Base-by-base conservation (phyloP, 2,329 filamentous ascomycete genomes). In the Xylaria sp. region DNA sequence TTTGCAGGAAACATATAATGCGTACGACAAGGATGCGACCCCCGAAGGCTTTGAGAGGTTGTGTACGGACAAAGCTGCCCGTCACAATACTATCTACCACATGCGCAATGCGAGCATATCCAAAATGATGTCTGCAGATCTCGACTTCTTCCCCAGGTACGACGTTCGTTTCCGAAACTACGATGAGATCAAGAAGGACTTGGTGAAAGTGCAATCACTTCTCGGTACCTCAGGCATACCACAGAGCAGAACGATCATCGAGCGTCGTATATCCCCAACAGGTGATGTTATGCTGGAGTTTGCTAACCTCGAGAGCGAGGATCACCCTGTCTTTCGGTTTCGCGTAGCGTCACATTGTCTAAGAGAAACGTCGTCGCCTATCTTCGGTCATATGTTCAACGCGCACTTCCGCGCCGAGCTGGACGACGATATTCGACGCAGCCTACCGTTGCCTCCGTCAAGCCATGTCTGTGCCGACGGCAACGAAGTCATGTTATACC, bases 201-300 rank as follows among this genome's bases (percentile, higher is more conserved):
- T 85, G 11, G 72, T 70, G 11, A 78, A 80, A 0, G 73, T 83
- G 4, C 77, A 78, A 5, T 76, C 77, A n/a, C 73, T 85, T 0
- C 73, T 85, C 0, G 78, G 76, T 0, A 80, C 83, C 67, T 81
- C 81, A 0, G 81, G 79, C 9, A 81, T 81, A 31, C 77, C 79
- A 0, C 78, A 79, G 1, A 79, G 78, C 17, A 76, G 80, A 54
- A 73, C 73, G 0, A 76, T 84, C 9, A 75, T 78, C 17, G 84
- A 86, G 60, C 79, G 78, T 47, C 72, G 76, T 39, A 83, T 87
- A 58, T 78, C 81, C 0, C 77, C 78, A 1, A 77, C 77, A 2
- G 85, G 85, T 6, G 84, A 87, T 66, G 80, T 80, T 2, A 79
- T 87, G 29, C 78, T 87, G 36, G 85, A 87, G 66, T 87, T 87